A percentile compares a stretch with the other conserved stretches of the same genome.
phyloP scores from a whole-genome alignment of 2,329 filamentous ascomycete genomes.

The Exophiala oligosperma region DNA sequence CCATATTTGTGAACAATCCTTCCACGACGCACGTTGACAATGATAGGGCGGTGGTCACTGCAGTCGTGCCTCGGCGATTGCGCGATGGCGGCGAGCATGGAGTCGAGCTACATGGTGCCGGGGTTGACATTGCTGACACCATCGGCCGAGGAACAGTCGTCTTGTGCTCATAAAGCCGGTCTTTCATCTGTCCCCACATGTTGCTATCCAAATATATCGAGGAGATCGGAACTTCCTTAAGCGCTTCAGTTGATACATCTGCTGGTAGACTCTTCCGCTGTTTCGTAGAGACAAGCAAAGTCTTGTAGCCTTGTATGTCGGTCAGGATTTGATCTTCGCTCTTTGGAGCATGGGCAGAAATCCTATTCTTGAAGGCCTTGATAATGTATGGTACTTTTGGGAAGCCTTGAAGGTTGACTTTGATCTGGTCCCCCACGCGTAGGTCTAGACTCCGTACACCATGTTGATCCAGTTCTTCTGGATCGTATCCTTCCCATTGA shows the following conservation, averaged over 20 bases:
- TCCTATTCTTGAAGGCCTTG: slow-evolving; percentile 41
- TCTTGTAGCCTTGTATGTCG: slow-evolving; percentile 45
- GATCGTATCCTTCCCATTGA: slow-evolving; percentile 45
- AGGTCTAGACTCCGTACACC: slow-evolving; percentile 47
- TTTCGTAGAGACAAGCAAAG: slow-evolving; percentile 44
- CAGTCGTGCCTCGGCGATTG: slow-evolving; percentile 28
- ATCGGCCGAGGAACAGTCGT: slow-evolving; percentile 23
- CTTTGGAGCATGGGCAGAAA: slow-evolving; percentile 31
- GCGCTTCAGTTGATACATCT: slow-evolving; percentile 31
- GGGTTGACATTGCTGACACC: slow-evolving; percentile 36
- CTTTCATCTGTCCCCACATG: slow-evolving; percentile 47
- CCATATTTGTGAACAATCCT: slow-evolving; percentile 73
- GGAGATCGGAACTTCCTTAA: slow-evolving; percentile 45
- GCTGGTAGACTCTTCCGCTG: slow-evolving; percentile 43
- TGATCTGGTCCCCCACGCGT: slow-evolving; percentile 46
- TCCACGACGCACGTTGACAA: slow-evolving; percentile 29
- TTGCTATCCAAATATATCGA: slow-evolving; percentile 48
- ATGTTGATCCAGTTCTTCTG: slow-evolving; percentile 41
- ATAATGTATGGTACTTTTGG: slow-evolving; percentile 47
- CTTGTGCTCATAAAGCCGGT: slow-evolving; percentile 37
- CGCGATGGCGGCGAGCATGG: slow-evolving; percentile 52
- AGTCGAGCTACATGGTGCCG: slow-evolving; percentile 40
- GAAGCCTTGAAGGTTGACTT: slow-evolving; percentile 44
- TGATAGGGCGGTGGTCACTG: slow-evolving; percentile 14
- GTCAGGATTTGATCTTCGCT: slow-evolving; percentile 31